These are phyloP conservation scores for Rubia peregrina DNA, from an alignment of 305 asterid genomes.

Conservation along the genomic window DNA sequence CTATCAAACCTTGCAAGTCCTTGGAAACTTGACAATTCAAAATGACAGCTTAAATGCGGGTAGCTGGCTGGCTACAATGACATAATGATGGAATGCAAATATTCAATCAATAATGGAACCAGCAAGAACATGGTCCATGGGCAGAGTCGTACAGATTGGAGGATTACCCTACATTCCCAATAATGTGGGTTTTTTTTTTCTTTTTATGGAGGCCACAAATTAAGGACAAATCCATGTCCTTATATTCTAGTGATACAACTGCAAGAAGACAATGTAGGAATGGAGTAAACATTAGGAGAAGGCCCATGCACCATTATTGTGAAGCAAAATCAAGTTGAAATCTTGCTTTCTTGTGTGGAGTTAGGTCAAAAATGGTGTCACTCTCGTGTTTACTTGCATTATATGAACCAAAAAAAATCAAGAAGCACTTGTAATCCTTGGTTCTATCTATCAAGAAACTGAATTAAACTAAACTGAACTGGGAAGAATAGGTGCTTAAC, in stretches of 20 bases:
- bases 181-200: slow-evolving; percentile 12
- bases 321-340: background rate
- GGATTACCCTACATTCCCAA: slow-evolving; percentile 19
- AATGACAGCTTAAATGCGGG: background rate
- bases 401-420: background rate
- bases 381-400: background rate
- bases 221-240: slow-evolving; percentile 21
- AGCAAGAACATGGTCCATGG: background rate
- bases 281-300: background rate
- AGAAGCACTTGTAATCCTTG: too few relatives aligned
- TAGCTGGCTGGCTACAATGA: background rate
- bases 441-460: too few relatives aligned
- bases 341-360: background rate
- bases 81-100: background rate
- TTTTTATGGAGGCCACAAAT: slow-evolving; percentile 21
- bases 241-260: background rate
- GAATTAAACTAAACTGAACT: too few relatives aligned
- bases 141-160: background rate
- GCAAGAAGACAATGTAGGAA: background rate
- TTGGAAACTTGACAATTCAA: background rate
- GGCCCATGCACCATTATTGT: background rate
- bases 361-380: background rate
- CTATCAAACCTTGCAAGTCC: too few relatives aligned
- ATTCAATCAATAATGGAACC: background rate
- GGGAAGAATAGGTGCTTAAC: too few relatives aligned